Conservation (phyloP, 371 early-diverging fungal genomes). For the Parasitella parasitica region DNA sequence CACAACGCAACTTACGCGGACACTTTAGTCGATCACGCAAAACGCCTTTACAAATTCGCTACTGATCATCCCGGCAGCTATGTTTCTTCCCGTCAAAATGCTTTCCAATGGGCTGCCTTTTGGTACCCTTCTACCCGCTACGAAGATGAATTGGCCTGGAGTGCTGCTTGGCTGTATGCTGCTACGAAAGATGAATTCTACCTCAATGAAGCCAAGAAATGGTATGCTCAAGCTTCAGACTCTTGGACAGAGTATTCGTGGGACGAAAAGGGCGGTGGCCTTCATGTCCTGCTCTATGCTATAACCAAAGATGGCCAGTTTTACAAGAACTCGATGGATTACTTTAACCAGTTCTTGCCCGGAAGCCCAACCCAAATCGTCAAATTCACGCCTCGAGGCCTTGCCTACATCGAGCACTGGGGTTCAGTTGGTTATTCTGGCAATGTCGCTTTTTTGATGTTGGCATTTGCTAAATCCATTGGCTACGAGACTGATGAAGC, state of each 20-base stretch:
- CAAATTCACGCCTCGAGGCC: conserved; percentile 56
- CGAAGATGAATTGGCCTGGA: conserved; percentile 55
- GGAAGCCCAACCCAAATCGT: conserved; percentile 37
- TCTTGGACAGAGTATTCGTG: conserved; percentile 56
- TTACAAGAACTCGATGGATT: conserved; percentile 50
- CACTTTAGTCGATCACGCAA: conserved; percentile 42
- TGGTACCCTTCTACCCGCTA: conserved; percentile 57
- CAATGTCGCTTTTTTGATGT: conserved; percentile 52
- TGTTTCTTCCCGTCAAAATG: conserved; percentile 41
- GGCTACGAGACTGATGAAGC: conserved; percentile 32
- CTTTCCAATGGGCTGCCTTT: conserved; percentile 50
- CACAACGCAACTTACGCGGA: conserved; percentile 50
- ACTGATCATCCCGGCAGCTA: conserved; percentile 51
- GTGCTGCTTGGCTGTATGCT: conserved; percentile 53
- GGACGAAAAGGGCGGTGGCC: conserved; percentile 55
- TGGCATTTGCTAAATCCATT: conserved; percentile 50
- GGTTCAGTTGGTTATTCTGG: conserved; percentile 58
- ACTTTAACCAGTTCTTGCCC: conserved; percentile 52
- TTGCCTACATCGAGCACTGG: conserved; percentile 57
- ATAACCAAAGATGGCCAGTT: conserved; percentile 46
- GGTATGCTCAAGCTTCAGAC: conserved; percentile 28
- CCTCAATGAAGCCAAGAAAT: conserved; percentile 44
- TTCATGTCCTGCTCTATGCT: conserved; percentile 46
- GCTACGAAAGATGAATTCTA: conserved; percentile 45
- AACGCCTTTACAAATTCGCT: conserved; percentile 48